Base-by-base conservation (phyloP, 2,329 filamentous ascomycete genomes). In the Diaporthe longicolla region DNA sequence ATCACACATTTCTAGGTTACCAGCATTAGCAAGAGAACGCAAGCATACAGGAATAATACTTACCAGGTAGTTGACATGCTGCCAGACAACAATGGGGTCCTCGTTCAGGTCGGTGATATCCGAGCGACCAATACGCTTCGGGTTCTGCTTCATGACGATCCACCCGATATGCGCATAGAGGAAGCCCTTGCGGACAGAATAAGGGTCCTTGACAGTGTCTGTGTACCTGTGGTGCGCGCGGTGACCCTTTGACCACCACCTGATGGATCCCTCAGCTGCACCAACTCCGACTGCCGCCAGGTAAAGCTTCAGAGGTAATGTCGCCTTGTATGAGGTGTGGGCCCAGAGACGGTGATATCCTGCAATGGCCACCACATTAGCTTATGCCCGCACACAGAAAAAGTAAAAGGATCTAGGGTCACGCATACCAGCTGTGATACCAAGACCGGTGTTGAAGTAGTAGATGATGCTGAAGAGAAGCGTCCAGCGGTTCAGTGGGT, bases 141-240 rank as follows among this genome's bases (percentile, higher is more conserved):
- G 94, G 87, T 97, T 96, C 87, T 97, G 94, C 89, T 96, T 96
- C 89, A 97, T 92, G 80, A 97, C 85, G 93, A 97, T 96, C 94
- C 94, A 97, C 80, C 94, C 94, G 73, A 97, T 87, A 85, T 95
- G 93, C 70, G 91, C 95, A 89, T 95, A 96, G 77, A 95, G 85
- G 70, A 97, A 89, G 78, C 94, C 94, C 88, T 97, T 97, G 85
- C 94, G 92, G 79, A 97, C 94, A 35, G 93, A 95, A 87, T 97
- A 97, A 59, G 94, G 95, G 79, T 97, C 94, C 88, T 97, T 97
- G 50, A 95, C 93, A 80, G 94, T 97, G 82, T 97, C 95, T 86
- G 95, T 97, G 83, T 97, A 97, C 79, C 95, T 90, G 88, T 97
- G 94, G 84, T 97, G 94, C 79, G 94, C 93, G 78, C 95, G 92